Conservation (phyloP, 306 rosid species). For the Dalbergia cultrata region DNA sequence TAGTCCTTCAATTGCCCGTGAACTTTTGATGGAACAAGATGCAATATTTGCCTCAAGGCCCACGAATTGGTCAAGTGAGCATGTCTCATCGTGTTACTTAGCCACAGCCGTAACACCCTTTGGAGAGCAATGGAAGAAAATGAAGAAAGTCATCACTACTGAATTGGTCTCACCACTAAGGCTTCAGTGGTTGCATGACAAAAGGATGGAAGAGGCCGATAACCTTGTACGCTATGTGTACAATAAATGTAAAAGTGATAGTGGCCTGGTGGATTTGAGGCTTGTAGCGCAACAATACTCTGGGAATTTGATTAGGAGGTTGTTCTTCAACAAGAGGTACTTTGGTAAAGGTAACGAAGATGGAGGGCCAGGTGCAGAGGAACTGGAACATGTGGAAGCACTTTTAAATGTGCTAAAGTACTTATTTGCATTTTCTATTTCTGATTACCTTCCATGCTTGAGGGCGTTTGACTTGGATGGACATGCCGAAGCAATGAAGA, state of each 20-base stretch:
- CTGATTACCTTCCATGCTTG: constrained; percentile 48
- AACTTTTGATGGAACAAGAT: constrained; percentile 48
- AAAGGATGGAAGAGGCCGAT: constrained; percentile 51
- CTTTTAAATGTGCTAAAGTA: constrained; percentile 15
- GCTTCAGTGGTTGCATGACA: constrained; percentile 32
- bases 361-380: constrained; percentile 20
- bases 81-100: constrained; percentile 35
- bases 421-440: constrained; percentile 42
- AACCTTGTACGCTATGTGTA: constrained; percentile 39
- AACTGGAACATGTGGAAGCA: constrained; percentile 37
- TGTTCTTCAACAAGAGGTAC: constrained; percentile 1
- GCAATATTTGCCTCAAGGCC: constrained; percentile 48
- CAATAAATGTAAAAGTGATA: neutral
- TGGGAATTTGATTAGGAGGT: constrained; percentile 40
- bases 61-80: constrained; percentile 14
- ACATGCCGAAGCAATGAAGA: constrained; percentile 10
- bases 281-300: constrained; percentile 35
- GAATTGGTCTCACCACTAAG: constrained; percentile 10
- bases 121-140: constrained; percentile 44
- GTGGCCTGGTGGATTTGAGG: constrained; percentile 35
- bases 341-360: constrained; percentile 19
- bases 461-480: constrained; percentile 44
- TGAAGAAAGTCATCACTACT: constrained; percentile 35
- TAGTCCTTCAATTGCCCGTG: constrained; percentile 41
- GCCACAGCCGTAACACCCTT: neutral